Conservation (phyloP, 2,329 filamentous ascomycete genomes). For the Tolypocladium ovalisporum region DNA sequence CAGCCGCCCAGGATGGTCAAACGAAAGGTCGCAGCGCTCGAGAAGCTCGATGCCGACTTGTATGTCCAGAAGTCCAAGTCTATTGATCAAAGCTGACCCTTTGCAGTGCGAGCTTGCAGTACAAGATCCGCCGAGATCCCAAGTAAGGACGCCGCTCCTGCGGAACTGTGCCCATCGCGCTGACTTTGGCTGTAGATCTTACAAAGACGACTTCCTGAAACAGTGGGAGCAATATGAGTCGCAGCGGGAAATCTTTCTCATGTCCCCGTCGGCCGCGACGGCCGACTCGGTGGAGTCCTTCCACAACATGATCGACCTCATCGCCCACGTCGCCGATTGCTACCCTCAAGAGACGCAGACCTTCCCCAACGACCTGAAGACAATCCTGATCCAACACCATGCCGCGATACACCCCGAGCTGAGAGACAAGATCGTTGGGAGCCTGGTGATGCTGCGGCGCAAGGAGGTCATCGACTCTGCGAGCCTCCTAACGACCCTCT, state of each 20-base stretch:
- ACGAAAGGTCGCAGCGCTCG: slow-evolving; percentile 80
- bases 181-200: slow-evolving; percentile 47
- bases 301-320: slow-evolving; percentile 83
- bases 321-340: slow-evolving; percentile 87
- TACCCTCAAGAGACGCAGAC: slow-evolving; percentile 70
- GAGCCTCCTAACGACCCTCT: slow-evolving; percentile 77
- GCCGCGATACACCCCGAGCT: slow-evolving; percentile 71
- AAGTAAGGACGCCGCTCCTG: slow-evolving; percentile 36
- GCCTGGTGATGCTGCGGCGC: slow-evolving; percentile 73
- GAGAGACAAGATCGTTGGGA: slow-evolving; percentile 88
- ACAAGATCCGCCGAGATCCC: slow-evolving; percentile 83
- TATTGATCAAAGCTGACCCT: slow-evolving; percentile 14
- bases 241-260: slow-evolving; percentile 82
- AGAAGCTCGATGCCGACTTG: slow-evolving; percentile 90
- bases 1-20: slow-evolving; percentile 53
- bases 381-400: slow-evolving; percentile 74
- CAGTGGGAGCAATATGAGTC: slow-evolving; percentile 90
- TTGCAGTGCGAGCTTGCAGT: slow-evolving; percentile 68
- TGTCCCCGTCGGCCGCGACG: slow-evolving; percentile 67
- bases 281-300: slow-evolving; percentile 73
- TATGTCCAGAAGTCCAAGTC: slow-evolving; percentile 23
- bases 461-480: slow-evolving; percentile 88
- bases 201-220: slow-evolving; percentile 77
- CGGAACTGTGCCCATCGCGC: slow-evolving; percentile 1
- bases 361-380: slow-evolving; percentile 73